These are phyloP conservation scores for Hypoxylon rickii DNA, from an alignment of 495 filamentous ascomycete genomes.

Conservation along the genomic window DNA sequence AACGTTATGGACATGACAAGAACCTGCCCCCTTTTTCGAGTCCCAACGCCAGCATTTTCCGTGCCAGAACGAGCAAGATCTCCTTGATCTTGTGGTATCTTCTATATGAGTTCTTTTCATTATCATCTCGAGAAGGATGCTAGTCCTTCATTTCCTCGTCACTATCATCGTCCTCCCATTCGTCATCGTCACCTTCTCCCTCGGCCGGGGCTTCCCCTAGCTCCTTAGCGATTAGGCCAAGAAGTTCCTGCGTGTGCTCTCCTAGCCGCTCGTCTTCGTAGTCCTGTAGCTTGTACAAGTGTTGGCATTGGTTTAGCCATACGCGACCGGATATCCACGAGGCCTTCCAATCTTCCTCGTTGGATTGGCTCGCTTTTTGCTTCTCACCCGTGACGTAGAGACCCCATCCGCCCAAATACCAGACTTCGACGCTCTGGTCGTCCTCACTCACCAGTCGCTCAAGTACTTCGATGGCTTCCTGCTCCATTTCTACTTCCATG, in stretches of 20 bases:
- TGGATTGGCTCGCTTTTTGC: conserved; percentile 46
- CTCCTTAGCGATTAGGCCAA: conserved; percentile 57
- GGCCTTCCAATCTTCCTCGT: conserved; percentile 50
- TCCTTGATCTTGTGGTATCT: conserved; percentile 31
- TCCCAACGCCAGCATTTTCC: conserved; percentile 30
- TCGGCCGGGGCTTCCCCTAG: conserved; percentile 55
- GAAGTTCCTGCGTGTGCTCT: conserved; percentile 67
- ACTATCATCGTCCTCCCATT: conserved; percentile 58
- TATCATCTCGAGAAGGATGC: conserved; percentile 4
- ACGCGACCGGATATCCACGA: conserved; percentile 62
- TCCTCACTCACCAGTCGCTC: conserved; percentile 84
- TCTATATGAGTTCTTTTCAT: conserved; percentile 31
- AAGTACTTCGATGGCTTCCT: conserved; percentile 81
- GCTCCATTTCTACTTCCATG: conserved; percentile 86
- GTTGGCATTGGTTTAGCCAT: conserved; percentile 64
- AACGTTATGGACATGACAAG: conserved; percentile 10
- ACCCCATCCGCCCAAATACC: conserved; percentile 96
- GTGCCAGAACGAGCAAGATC: conserved; percentile 29
- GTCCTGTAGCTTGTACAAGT: conserved; percentile 63
- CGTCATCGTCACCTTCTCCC: conserved; percentile 54
- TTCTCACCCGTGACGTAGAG: conserved; percentile 78
- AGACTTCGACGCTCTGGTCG: conserved; percentile 90
- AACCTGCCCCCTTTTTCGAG: conserved; percentile 25
- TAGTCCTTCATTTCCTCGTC: conserved; percentile 47
- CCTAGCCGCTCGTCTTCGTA: conserved; percentile 74